Conservation (phyloP, 352 stramenopile species). For the Globisporangium recalcitrans region DNA sequence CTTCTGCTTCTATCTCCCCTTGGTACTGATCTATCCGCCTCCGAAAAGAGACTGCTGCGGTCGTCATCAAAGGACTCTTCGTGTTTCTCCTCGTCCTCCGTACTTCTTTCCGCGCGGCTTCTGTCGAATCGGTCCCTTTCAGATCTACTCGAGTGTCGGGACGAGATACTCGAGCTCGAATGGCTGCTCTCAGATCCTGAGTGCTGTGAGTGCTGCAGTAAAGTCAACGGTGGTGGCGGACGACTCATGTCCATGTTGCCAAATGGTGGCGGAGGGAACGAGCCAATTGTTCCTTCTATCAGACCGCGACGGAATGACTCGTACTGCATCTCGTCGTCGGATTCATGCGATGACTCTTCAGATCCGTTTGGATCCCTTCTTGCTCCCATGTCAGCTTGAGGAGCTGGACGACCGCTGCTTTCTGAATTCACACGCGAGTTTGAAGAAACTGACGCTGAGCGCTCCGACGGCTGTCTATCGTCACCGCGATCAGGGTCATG, state of each 20-base stretch:
- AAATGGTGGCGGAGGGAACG: constrained; percentile 33
- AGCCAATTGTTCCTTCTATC: constrained; percentile 18
- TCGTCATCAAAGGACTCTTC: constrained; percentile 6
- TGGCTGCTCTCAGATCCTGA: neutral
- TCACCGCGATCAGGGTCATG: neutral
- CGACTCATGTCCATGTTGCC: constrained; percentile 40
- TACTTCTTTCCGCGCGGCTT: neutral
- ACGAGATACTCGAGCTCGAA: constrained; percentile 10
- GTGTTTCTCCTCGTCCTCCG: constrained; percentile 26
- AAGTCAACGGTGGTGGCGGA: constrained; percentile 12
- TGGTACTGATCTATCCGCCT: neutral
- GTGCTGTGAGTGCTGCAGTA: neutral
- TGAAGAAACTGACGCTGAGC: neutral
- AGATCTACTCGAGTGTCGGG: neutral
- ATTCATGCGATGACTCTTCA: constrained; percentile 3
- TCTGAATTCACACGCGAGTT: neutral
- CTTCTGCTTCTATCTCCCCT: neutral
- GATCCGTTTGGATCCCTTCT: neutral
- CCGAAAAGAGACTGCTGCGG: constrained; percentile 10
- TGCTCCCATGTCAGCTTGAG: neutral
- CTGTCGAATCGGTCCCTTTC: neutral
- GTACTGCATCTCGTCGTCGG: constrained; percentile 13
- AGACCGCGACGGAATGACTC: constrained; percentile 12
- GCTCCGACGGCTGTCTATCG: neutral
- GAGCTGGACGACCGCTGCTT: neutral